phyloP scores from a whole-genome alignment of 768 basidiomycete genomes.

The Hortiboletus flavorubellus region DNA sequence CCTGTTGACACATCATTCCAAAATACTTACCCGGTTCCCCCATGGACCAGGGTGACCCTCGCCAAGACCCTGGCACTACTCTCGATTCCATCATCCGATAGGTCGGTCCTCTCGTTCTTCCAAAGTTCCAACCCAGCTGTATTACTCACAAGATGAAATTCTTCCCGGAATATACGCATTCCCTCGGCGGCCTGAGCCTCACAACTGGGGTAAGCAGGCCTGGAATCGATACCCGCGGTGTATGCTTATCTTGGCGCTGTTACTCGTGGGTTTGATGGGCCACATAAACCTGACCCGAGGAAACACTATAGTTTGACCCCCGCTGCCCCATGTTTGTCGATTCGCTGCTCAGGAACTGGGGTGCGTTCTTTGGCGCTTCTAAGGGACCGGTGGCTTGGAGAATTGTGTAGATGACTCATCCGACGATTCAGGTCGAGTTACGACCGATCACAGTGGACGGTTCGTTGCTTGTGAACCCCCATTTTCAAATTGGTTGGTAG shows the following conservation, averaged over 20 bases:
- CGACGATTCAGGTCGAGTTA: conserved; percentile 1
- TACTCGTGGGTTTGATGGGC: conserved; percentile 8
- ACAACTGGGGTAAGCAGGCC: conserved; percentile 16
- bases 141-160: conserved; percentile 6
- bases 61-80: not conserved
- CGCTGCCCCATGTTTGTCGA: conserved; percentile 12
- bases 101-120: not conserved
- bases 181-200: conserved; percentile 7
- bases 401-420: not conserved
- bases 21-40: not conserved
- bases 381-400: conserved; percentile 3
- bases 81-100: conserved; percentile 1
- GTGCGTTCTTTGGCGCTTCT: conserved; percentile 16
- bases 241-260: conserved; percentile 18
- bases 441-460: conserved; percentile 4
- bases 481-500: conserved; percentile 1
- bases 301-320: conserved; percentile 11
- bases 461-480: not conserved
- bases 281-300: conserved; percentile 8
- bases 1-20: not conserved
- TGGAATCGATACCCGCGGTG: not conserved
- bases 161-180: not conserved
- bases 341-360: conserved; percentile 28
- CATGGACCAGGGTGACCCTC: not conserved
- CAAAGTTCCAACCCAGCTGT: not conserved